These are phyloP conservation scores for Boletales sp. DNA, from an alignment of 768 basidiomycete species.

Conservation along the genomic window DNA sequence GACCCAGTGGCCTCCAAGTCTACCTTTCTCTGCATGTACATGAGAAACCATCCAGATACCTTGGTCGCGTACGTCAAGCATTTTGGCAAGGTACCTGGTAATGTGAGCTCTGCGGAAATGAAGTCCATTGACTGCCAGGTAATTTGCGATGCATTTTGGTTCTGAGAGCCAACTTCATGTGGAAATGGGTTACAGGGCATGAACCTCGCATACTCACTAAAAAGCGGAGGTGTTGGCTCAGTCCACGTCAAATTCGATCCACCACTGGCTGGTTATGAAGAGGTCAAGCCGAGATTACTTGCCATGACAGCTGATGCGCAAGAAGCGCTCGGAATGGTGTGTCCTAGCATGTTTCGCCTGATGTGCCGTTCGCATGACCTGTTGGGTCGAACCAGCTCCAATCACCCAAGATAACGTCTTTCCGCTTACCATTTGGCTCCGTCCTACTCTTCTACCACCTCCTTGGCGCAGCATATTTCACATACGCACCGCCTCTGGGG, in stretches of 20 bases:
- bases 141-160: slow-evolving; percentile 3
- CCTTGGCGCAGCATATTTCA: slow-evolving; percentile 20
- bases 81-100: slow-evolving; percentile 60
- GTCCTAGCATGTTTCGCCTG: slow-evolving; percentile 16
- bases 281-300: slow-evolving; percentile 75
- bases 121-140: slow-evolving; percentile 65
- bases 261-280: slow-evolving; percentile 69
- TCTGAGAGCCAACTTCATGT: not conserved
- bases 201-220: slow-evolving; percentile 61
- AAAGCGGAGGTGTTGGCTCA: slow-evolving; percentile 40
- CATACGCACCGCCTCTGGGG: slow-evolving; percentile 16
- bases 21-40: slow-evolving; percentile 76
- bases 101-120: slow-evolving; percentile 66
- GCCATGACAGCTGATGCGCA: slow-evolving; percentile 81
- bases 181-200: slow-evolving; percentile 47
- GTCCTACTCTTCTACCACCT: slow-evolving; percentile 6
- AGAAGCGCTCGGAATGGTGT: slow-evolving; percentile 75
- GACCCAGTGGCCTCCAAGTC: slow-evolving; percentile 78
- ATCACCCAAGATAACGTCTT: slow-evolving; percentile 57
- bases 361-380: not conserved
- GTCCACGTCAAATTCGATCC: slow-evolving; percentile 64
- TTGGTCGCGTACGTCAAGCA: slow-evolving; percentile 80
- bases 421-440: slow-evolving; percentile 44
- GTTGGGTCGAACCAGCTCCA: slow-evolving; percentile 43
- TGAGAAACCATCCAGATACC: slow-evolving; percentile 81